Percentiles rank a stretch among this genome's conserved stretches.
phyloP scores from a whole-genome alignment of 352 stramenopile genomes.

The Phytophthora cajani region DNA sequence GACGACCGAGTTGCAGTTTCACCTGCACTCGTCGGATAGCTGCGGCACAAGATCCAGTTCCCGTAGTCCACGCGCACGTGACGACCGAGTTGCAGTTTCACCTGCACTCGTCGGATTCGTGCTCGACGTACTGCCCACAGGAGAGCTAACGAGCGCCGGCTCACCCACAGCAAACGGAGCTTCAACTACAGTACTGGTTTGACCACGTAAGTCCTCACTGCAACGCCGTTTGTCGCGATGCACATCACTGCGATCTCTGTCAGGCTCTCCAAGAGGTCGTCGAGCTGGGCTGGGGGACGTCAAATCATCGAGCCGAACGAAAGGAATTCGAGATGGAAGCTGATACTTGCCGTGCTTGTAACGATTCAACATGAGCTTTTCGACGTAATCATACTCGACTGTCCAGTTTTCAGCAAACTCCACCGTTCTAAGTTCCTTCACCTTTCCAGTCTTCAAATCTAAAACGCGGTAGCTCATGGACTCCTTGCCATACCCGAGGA shows the following conservation, averaged over 20 bases:
- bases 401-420: too few species aligned
- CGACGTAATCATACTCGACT: too few species aligned
- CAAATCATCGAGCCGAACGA: not conserved
- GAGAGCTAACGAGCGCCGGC: not conserved
- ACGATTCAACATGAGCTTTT: too few species aligned
- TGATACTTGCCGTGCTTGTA: too few species aligned
- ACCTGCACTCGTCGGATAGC: constrained; percentile 10
- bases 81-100: constrained; percentile 8
- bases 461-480: too few species aligned
- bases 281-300: not conserved
- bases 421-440: too few species aligned
- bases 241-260: not conserved
- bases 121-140: constrained; percentile 9
- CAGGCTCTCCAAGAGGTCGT: not conserved
- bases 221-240: constrained; percentile 17
- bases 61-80: constrained; percentile 3
- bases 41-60: not conserved
- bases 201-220: not conserved
- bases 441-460: too few species aligned
- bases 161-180: constrained; percentile 3
- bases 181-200: constrained; percentile 5
- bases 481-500: too few species aligned
- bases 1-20: constrained; percentile 9
- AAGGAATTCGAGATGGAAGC: constrained; percentile 2
- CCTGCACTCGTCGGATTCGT: constrained; percentile 13